Evolutionary conservation across 768 basidiomycete species (phyloP).

Genomic region (Tephrocybe sp.): DNA sequence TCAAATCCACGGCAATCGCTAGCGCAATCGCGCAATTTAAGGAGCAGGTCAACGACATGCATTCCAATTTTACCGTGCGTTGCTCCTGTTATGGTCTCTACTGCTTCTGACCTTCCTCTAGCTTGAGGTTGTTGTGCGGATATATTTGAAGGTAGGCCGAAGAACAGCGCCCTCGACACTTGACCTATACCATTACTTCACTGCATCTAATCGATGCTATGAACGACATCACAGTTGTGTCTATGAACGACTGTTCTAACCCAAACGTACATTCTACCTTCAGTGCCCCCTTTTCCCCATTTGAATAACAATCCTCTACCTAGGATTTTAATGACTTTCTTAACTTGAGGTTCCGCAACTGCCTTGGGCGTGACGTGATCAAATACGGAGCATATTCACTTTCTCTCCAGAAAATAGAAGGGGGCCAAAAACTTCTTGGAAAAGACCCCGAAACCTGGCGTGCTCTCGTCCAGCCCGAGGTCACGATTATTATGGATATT

Average conservation of each 20-base stretch:
- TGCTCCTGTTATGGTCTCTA: background rate
- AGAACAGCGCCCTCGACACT: background rate
- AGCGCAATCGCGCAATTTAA: background rate
- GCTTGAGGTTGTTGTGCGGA: background rate
- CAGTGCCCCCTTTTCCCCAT: too few relatives aligned
- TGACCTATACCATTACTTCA: background rate
- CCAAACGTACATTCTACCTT: too few relatives aligned
- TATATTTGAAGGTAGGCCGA: background rate
- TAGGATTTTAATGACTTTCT: too few relatives aligned
- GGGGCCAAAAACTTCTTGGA: background rate
- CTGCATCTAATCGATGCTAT: slow-evolving; percentile 1
- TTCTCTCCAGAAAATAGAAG: background rate
- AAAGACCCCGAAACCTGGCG: background rate
- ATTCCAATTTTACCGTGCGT: background rate
- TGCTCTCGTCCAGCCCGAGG: background rate
- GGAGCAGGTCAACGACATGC: background rate
- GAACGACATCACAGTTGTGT: background rate
- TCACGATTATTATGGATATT: slow-evolving; percentile 2
- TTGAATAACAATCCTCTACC: too few relatives aligned
- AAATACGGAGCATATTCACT: background rate
- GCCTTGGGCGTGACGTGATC: too few relatives aligned
- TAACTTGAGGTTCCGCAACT: too few relatives aligned
- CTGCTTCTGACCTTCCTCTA: background rate
- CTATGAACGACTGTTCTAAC: background rate
- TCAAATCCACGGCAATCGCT: background rate